phyloP scores from a whole-genome alignment of 257 asterid genomes.

The Perilla frutescens region DNA sequence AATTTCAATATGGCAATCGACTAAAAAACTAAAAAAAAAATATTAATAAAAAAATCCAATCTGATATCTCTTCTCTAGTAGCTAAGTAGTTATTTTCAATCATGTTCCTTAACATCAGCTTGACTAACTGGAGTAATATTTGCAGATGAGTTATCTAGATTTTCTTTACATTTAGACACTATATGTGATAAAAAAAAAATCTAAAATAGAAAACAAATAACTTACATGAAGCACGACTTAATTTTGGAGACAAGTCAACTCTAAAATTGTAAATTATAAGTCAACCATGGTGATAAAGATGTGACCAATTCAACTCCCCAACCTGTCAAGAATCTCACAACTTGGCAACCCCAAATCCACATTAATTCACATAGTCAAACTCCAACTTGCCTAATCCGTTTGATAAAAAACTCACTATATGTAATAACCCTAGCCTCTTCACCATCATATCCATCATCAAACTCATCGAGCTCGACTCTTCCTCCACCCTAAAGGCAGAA shows the following conservation, averaged over 20 bases:
- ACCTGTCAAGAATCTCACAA: conserved; percentile 37
- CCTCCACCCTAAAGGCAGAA: not conserved
- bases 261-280: conserved; percentile 24
- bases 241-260: conserved; percentile 35
- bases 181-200: not conserved
- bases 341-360: not conserved
- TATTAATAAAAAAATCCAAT: no score
- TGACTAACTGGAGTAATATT: no score
- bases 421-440: not conserved
- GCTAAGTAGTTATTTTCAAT: no score
- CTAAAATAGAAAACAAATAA: not conserved
- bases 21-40: no score
- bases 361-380: conserved; percentile 22
- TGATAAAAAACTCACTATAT: conserved; percentile 30
- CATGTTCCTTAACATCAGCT: no score
- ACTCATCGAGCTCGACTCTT: not conserved
- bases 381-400: conserved; percentile 37
- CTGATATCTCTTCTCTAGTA: no score
- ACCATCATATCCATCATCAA: not conserved
- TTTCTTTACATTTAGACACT: no score
- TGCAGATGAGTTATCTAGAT: no score
- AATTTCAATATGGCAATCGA: no score
- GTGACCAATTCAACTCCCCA: conserved; percentile 42
- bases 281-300: conserved; percentile 25
- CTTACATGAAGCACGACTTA: conserved; percentile 2